Evolutionary conservation across 1,139 yeast genomes (phyloP).

Genomic region (Wickerhamomyces sp.): DNA sequence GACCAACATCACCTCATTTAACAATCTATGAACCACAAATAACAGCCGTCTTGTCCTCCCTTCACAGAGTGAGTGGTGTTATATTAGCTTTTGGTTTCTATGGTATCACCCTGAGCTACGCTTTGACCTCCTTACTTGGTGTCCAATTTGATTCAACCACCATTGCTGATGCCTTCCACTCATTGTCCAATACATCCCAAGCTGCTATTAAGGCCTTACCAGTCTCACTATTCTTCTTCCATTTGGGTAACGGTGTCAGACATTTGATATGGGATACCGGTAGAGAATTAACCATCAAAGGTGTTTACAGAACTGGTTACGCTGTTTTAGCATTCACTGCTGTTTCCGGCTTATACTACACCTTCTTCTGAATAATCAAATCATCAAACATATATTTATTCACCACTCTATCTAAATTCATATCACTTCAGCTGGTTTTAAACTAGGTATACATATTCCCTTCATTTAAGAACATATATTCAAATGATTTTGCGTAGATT

Average conservation of each 20-base stretch:
- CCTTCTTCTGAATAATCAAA: slow-evolving; percentile 37
- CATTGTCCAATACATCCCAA: slow-evolving; percentile 63
- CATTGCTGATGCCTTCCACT: slow-evolving; percentile 43
- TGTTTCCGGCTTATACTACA: slow-evolving; percentile 49
- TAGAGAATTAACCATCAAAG: slow-evolving; percentile 69
- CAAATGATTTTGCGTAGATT: no score
- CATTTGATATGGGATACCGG: slow-evolving; percentile 93
- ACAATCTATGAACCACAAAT: slow-evolving; percentile 86
- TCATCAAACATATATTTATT: background rate
- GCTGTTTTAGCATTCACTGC: slow-evolving; percentile 72
- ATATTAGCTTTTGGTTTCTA: slow-evolving; percentile 76
- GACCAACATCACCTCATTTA: slow-evolving; percentile 92
- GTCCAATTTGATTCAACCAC: slow-evolving; percentile 54
- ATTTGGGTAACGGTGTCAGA: slow-evolving; percentile 80
- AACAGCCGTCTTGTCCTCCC: slow-evolving; percentile 72
- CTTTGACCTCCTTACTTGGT: slow-evolving; percentile 63
- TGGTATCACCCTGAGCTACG: slow-evolving; percentile 71
- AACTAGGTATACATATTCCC: slow-evolving; percentile 1
- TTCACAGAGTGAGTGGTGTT: slow-evolving; percentile 89
- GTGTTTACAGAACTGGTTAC: slow-evolving; percentile 92
- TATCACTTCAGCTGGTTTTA: background rate
- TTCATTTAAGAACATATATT: background rate
- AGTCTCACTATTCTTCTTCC: slow-evolving; percentile 85
- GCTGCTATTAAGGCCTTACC: slow-evolving; percentile 61
- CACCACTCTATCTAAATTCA: no score